A percentile compares a stretch with the other conserved stretches of the same genome.
phyloP scores from a whole-genome alignment of 108 stramenopile species.

The Stephanodiscus triporus region DNA sequence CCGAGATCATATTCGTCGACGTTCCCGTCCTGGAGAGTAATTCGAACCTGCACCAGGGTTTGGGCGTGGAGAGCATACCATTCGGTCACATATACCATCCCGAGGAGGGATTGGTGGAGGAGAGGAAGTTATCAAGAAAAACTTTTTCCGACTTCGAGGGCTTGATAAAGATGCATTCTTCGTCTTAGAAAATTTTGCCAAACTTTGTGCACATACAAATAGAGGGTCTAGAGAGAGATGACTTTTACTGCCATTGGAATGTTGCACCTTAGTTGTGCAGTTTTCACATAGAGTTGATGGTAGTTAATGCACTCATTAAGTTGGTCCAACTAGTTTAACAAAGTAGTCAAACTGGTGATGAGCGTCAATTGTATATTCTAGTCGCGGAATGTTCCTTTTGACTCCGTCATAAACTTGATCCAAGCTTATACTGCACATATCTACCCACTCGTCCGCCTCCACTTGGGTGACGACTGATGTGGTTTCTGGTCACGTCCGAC shows the following conservation, averaged over 20 bases:
- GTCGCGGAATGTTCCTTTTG: too few species aligned
- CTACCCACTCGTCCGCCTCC: neutral
- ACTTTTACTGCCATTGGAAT: neutral
- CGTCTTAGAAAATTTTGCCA: neutral
- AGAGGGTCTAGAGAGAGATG: neutral
- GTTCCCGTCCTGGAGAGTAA: constrained; percentile 73
- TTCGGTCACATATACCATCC: constrained; percentile 76
- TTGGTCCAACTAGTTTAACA: neutral
- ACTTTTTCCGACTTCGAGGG: constrained; percentile 37
- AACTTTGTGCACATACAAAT: constrained; percentile 11
- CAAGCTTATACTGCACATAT: neutral
- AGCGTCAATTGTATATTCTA: too few species aligned
- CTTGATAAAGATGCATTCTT: constrained; percentile 33
- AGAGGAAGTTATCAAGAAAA: constrained; percentile 56
- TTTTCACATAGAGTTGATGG: neutral
- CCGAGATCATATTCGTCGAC: constrained; percentile 64
- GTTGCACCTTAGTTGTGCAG: neutral
- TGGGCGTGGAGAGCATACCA: constrained; percentile 60
- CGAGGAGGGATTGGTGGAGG: constrained; percentile 62
- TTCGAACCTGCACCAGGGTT: constrained; percentile 71
- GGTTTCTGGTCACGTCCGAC: too few species aligned
- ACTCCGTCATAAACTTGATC: too few species aligned
- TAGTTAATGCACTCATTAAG: neutral
- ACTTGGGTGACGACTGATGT: neutral
- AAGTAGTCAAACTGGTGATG: neutral